Evolutionary conservation across 179 eudicot genomes (phyloP), one percentile per base, ranked within the genome.

Genomic region (Corrigiola litoralis): DNA sequence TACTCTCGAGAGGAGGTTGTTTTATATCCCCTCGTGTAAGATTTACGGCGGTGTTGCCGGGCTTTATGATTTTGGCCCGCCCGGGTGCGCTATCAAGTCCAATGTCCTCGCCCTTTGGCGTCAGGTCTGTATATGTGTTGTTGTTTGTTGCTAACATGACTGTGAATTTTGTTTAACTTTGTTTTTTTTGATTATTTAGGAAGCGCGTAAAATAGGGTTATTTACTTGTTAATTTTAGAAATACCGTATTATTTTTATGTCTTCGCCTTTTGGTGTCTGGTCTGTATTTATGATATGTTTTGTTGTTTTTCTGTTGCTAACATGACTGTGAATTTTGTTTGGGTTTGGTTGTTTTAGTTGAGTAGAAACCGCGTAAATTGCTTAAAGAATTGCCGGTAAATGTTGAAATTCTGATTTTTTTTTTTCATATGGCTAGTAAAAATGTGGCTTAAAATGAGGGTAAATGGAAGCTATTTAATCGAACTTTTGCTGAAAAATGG

Each of bases 71-170:
- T 89, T 81, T 47, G 97, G 96, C 2, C 97, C 96, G 12, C 97
- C 95, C 25, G 89, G 96, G n/a, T 88, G 95, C 50, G 79, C 96
- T 18, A 91, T 89, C 40, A 89, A 89, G 76, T 75, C 87, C 20
- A 89, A 91, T 38, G 89, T 91, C 63, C 97, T 91, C 38, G 79
- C 94, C n/a, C 83, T 84, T 72, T 91, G 97, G 96, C 96, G 91
- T 13, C 90, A 90, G 90, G 97, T 87, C 44, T 10, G 32, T 10
- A 9, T 25, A 10, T 1, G 55, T 9, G 5, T 20, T 47, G 52
- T 2, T 45, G 4, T n/a, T 45, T 21, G 25, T 20, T 48, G 24
- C 16, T 32, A 1, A 8, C 6, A 5, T 20, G 16, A 4, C 0
- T 54, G 1, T 50, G 5, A 23, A 7, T 10, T 50, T 50, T 24